A percentile compares a stretch with the other conserved stretches of the same genome.
Evolutionary conservation across 2,329 filamentous ascomycete genomes (phyloP).

Genomic region (Verticillium albo-atrum): DNA sequence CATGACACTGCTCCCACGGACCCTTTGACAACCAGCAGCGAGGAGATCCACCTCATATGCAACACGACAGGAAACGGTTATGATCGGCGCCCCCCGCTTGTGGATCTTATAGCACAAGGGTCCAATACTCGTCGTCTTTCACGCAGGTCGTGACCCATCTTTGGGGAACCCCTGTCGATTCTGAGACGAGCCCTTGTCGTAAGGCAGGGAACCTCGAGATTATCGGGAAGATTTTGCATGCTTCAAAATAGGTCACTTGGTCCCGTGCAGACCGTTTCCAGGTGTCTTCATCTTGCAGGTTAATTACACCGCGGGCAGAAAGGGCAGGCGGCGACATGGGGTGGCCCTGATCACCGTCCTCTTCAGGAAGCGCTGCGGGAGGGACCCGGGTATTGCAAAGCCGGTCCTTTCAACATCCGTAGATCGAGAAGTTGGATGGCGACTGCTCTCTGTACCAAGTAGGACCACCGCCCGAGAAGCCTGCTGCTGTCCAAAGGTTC

Average conservation of each 20-base stretch:
- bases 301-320: neutral
- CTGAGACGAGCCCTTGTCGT: slow-evolving; percentile 27
- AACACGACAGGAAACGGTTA: slow-evolving; percentile 15
- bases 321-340: neutral
- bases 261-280: neutral
- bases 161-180: slow-evolving; percentile 27
- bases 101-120: slow-evolving; percentile 16
- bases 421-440: too few relatives aligned
- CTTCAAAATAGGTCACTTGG: neutral
- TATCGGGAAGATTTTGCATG: neutral
- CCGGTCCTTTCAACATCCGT: too few relatives aligned
- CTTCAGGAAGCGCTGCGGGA: neutral
- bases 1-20: neutral
- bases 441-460: too few relatives aligned
- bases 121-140: neutral
- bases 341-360: neutral
- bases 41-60: neutral
- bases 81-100: slow-evolving; percentile 21
- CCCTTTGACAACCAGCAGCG: neutral
- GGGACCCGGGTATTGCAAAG: too few relatives aligned
- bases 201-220: slow-evolving; percentile 5
- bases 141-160: slow-evolving; percentile 6
- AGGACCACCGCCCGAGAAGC: too few relatives aligned
- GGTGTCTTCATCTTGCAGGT: neutral
- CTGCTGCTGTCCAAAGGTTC: too few relatives aligned